These are phyloP conservation scores for Anthracocystis walkeri DNA, from an alignment of 1,284 basidiomycete species.

Conservation along the genomic window DNA sequence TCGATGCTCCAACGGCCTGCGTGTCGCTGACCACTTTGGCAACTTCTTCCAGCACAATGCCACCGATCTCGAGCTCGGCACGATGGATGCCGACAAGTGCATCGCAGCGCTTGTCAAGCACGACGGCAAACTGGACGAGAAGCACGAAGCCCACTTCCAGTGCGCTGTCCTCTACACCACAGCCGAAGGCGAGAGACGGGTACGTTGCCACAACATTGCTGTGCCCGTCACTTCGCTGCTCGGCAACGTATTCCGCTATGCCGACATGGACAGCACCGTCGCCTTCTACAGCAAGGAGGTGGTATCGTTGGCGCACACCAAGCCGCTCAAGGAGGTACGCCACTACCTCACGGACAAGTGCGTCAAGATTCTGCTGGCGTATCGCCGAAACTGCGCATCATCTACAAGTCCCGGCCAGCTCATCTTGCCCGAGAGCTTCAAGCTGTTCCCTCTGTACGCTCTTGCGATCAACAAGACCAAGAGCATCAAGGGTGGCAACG, in stretches of 20 bases:
- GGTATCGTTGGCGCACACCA: constrained; percentile 79
- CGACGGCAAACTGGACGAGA: constrained; percentile 77
- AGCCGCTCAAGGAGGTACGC: constrained; percentile 81
- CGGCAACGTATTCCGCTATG: constrained; percentile 90
- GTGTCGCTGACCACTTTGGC: constrained; percentile 80
- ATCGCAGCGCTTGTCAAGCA: constrained; percentile 78
- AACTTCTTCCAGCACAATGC: constrained; percentile 82
- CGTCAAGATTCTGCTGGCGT: constrained; percentile 84
- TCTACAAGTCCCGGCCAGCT: constrained; percentile 84
- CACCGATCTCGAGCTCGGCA: constrained; percentile 84
- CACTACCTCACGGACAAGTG: constrained; percentile 87
- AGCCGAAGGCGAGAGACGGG: constrained; percentile 81
- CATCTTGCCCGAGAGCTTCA: constrained; percentile 94
- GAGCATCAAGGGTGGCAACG: constrained; percentile 85
- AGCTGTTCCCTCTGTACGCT: constrained; percentile 85
- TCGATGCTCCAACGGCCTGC: constrained; percentile 86
- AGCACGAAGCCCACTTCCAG: constrained; percentile 85
- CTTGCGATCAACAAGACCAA: constrained; percentile 90
- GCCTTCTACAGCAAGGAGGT: constrained; percentile 80
- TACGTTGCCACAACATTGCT: constrained; percentile 86
- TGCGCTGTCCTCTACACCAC: constrained; percentile 92
- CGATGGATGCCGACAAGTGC: constrained; percentile 84
- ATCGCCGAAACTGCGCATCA: constrained; percentile 89
- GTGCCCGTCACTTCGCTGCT: constrained; percentile 84
- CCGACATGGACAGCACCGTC: constrained; percentile 88